These are phyloP conservation scores for Henckelia pumila DNA, from an alignment of 257 asterid species.

Conservation along the genomic window DNA sequence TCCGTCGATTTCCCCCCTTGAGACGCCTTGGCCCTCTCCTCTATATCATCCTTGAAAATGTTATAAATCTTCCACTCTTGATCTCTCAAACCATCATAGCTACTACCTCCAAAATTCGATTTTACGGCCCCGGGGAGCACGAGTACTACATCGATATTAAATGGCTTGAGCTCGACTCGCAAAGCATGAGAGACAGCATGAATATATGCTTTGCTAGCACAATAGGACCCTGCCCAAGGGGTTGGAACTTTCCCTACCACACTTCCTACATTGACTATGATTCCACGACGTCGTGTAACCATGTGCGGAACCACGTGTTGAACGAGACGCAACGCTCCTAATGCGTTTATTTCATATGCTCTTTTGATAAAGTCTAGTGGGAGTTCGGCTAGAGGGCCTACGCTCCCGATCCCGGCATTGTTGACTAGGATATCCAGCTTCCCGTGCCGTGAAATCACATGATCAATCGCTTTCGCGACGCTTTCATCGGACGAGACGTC, in stretches of 20 bases:
- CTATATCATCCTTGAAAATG: background rate
- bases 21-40: conserved; percentile 30
- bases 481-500: conserved; percentile 66
- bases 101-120: background rate
- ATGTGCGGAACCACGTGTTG: conserved; percentile 69
- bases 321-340: conserved; percentile 59
- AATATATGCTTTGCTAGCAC: background rate
- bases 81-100: background rate
- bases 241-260: conserved; percentile 25
- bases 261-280: conserved; percentile 66
- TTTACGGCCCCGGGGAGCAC: background rate
- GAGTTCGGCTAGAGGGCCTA: conserved; percentile 68
- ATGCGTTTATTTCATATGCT: conserved; percentile 56
- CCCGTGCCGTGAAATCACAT: conserved; percentile 44
- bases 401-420: conserved; percentile 72
- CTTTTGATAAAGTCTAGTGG: conserved; percentile 43
- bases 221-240: background rate
- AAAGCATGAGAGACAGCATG: background rate
- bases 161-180: conserved; percentile 2
- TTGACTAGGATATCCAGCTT: conserved; percentile 57
- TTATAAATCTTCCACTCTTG: background rate
- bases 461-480: conserved; percentile 37
- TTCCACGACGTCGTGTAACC: conserved; percentile 45
- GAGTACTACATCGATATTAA: background rate
- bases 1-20: conserved; percentile 64